Conservation (phyloP, 192 early-diverging fungal species). For the Martensiomyces pterosporus region DNA sequence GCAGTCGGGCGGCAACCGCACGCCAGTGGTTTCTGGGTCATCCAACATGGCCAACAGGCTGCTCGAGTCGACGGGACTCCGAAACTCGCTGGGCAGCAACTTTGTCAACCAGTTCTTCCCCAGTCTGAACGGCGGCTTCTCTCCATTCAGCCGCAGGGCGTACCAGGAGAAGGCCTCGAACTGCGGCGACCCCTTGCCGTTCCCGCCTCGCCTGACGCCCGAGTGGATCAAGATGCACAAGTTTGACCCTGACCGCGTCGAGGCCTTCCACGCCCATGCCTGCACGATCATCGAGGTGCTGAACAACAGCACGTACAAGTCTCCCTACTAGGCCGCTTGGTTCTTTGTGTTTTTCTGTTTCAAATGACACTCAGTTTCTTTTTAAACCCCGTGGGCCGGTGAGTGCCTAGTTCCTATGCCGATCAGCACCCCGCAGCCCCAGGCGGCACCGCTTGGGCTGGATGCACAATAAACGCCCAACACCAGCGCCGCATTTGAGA, state of each 20-base stretch:
- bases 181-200: constrained; percentile 28
- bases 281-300: constrained; percentile 42
- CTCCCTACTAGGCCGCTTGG: constrained; percentile 52
- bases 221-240: constrained; percentile 46
- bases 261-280: constrained; percentile 33
- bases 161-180: constrained; percentile 17
- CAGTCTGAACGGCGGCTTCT: constrained; percentile 7
- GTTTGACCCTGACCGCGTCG: constrained; percentile 34
- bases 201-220: constrained; percentile 39
- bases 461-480: too few relatives aligned
- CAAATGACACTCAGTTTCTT: too few relatives aligned
- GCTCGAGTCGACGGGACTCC: constrained; percentile 26
- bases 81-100: constrained; percentile 24
- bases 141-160: constrained; percentile 14
- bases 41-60: constrained; percentile 21
- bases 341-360: too few relatives aligned
- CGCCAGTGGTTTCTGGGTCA: constrained; percentile 20
- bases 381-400: too few relatives aligned
- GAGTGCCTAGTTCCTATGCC: too few relatives aligned
- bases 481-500: too few relatives aligned
- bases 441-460: too few relatives aligned
- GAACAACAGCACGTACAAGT: constrained; percentile 48
- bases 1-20: neutral
- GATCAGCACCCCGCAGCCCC: too few relatives aligned
- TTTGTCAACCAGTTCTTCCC: constrained; percentile 42